phyloP scores from a whole-genome alignment of 2,329 filamentous ascomycete species.

The Sarocladium brachiariae region DNA sequence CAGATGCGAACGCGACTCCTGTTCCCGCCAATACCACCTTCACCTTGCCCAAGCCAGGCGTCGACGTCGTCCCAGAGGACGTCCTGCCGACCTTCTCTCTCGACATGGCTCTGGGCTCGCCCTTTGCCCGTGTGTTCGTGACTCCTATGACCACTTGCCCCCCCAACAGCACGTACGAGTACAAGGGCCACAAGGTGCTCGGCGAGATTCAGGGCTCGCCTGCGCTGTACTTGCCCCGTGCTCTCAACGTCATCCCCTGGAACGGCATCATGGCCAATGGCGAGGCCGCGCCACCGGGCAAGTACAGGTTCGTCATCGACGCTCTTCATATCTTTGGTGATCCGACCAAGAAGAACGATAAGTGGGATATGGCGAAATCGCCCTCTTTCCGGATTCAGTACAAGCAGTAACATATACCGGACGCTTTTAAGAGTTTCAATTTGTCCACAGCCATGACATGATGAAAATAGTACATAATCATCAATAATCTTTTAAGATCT shows the following conservation, averaged over 20 bases:
- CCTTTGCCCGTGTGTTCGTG: slow-evolving; percentile 17
- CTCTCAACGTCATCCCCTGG: slow-evolving; percentile 26
- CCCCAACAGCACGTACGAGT: background rate
- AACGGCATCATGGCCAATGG: slow-evolving; percentile 41
- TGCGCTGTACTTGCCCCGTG: slow-evolving; percentile 22
- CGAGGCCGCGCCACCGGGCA: slow-evolving; percentile 39
- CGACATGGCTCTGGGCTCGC: slow-evolving; percentile 7
- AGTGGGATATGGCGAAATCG: slow-evolving; percentile 41
- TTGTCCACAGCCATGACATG: background rate
- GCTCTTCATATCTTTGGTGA: slow-evolving; percentile 47
- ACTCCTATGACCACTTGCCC: background rate
- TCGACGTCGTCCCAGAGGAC: slow-evolving; percentile 19
- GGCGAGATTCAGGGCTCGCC: slow-evolving; percentile 39
- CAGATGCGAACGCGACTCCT: slow-evolving; percentile 20
- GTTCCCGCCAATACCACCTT: slow-evolving; percentile 31
- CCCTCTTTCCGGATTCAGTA: slow-evolving; percentile 40
- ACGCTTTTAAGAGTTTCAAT: background rate
- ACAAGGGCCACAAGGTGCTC: slow-evolving; percentile 23
- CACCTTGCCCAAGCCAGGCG: slow-evolving; percentile 33
- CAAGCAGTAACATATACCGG: slow-evolving; percentile 7
- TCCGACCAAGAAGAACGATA: slow-evolving; percentile 26
- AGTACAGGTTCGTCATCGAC: slow-evolving; percentile 42
- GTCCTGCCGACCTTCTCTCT: slow-evolving; percentile 31
- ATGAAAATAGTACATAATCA: background rate
- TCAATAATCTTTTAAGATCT: too few relatives aligned